Base-by-base conservation (phyloP, 108 stramenopile species). In the Skeletonema tropicum region DNA sequence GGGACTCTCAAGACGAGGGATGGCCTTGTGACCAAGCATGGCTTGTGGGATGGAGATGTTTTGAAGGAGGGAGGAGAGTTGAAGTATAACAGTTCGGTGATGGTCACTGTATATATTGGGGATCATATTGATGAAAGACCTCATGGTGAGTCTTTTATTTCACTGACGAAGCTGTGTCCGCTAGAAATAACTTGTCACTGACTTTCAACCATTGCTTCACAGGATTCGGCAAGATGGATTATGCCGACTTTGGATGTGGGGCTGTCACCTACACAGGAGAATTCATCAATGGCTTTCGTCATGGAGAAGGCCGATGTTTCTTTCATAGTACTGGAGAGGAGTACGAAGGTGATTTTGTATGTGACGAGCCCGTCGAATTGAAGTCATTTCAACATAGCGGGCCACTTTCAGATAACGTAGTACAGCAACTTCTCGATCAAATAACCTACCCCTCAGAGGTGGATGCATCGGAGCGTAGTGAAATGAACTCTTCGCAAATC, bases 191-290 rank as follows among this genome's bases (percentile, higher is more conserved):
- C 12, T 11, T 11, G 39, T 41, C 39, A 41, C 39, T 41, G 39
- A 41, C 39, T 13, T 12, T 13, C 12, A 12, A 41, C 13, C 11
- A 41, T 41, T 41, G 39, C 15, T 55, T 26, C 25, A 3, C 42
- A 77, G 76, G 76, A 23, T 78, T 71, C 26, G 77, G 77, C 1
- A 66, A 57, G 55, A 78, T 78, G 65, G 77, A 72, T 6, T 78
- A 71, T 29, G 70, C 70, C 26, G 66, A 78, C 57, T 52, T 30
- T 25, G 77, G 77, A n/a, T 60, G 31, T 14, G 70, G 70, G 31
- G 36, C 64, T 45, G 52, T 70, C 7, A 55, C 74, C 12, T 83
- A 83, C 57, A 66, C 52, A 19, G 82, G 82, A 7, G 63, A 72
- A 62, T 83, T 74, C 45, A 13, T 68, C 1, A 74, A 83, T 30